Evolutionary conservation across 2,329 filamentous ascomycete species (phyloP).

Genomic region (Ceratocystiopsis brevicomis): DNA sequence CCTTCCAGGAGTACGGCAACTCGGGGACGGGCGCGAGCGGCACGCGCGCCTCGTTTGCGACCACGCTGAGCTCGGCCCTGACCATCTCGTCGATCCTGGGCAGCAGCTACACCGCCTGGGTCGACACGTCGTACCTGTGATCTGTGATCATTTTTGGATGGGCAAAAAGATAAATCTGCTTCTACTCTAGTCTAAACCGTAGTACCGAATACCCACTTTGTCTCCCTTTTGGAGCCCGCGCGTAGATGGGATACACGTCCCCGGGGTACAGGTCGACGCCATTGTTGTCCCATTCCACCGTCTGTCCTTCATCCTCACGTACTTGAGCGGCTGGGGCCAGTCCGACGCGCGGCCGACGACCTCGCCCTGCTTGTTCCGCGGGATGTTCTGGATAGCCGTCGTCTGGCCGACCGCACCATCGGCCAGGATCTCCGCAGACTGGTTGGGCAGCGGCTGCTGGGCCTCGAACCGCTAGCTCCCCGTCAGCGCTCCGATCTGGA

Average conservation of each 20-base stretch:
- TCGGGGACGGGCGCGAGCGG: too few species aligned
- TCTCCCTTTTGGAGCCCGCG: background rate
- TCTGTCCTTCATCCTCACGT: background rate
- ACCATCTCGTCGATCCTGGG: too few species aligned
- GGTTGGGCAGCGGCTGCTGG: background rate
- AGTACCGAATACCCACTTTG: background rate
- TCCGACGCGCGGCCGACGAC: background rate
- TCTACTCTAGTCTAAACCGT: background rate
- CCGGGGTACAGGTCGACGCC: background rate
- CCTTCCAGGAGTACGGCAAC: constrained; percentile 27
- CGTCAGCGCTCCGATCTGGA: background rate
- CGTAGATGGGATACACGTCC: background rate
- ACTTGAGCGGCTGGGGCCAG: background rate
- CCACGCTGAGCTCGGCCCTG: too few species aligned
- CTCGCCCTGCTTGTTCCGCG: background rate
- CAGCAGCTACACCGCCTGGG: too few species aligned
- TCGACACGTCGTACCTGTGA: too few species aligned
- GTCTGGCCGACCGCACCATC: background rate
- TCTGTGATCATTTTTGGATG: too few species aligned
- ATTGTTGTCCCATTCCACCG: background rate
- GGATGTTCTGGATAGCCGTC: background rate
- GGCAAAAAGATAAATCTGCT: too few species aligned
- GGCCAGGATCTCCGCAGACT: background rate
- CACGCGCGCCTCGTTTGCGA: too few species aligned
- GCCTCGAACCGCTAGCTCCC: background rate